Evolutionary conservation across 2,329 filamentous ascomycete species (phyloP).

Genomic region (Teratosphaeria gauchensis): DNA sequence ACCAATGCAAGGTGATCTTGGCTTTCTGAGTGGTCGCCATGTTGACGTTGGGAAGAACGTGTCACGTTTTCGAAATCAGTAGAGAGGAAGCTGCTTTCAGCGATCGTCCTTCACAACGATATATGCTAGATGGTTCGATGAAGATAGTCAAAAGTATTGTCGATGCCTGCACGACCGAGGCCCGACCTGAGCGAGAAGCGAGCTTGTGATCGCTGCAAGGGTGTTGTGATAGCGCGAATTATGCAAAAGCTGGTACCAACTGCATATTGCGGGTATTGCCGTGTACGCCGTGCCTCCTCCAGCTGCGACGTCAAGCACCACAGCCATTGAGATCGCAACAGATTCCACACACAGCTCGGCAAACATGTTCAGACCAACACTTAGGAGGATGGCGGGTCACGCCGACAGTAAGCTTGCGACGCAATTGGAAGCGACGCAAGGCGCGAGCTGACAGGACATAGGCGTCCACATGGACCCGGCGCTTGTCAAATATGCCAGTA

Average conservation of each 20-base stretch:
- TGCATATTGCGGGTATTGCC: neutral
- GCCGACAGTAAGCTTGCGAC: slow-evolving; percentile 22
- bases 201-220: no score
- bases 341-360: slow-evolving; percentile 1
- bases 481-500: slow-evolving; percentile 46
- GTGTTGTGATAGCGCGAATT: neutral
- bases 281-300: neutral
- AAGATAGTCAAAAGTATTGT: neutral
- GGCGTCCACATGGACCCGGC: slow-evolving; percentile 46
- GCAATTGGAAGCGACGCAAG: neutral
- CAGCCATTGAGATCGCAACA: neutral
- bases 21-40: slow-evolving; percentile 25
- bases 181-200: neutral
- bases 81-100: neutral
- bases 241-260: neutral
- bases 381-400: slow-evolving; percentile 28
- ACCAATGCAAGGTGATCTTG: slow-evolving; percentile 59
- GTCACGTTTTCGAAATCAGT: neutral
- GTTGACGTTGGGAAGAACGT: neutral
- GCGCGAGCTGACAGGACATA: slow-evolving; percentile 14
- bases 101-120: neutral
- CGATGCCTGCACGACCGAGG: neutral
- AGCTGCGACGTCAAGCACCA: slow-evolving; percentile 1
- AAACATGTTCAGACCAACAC: slow-evolving; percentile 21
- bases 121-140: neutral